These are phyloP conservation scores for Leishmania braziliensis DNA, from an alignment of 208 protist species.

Conservation along the genomic window DNA sequence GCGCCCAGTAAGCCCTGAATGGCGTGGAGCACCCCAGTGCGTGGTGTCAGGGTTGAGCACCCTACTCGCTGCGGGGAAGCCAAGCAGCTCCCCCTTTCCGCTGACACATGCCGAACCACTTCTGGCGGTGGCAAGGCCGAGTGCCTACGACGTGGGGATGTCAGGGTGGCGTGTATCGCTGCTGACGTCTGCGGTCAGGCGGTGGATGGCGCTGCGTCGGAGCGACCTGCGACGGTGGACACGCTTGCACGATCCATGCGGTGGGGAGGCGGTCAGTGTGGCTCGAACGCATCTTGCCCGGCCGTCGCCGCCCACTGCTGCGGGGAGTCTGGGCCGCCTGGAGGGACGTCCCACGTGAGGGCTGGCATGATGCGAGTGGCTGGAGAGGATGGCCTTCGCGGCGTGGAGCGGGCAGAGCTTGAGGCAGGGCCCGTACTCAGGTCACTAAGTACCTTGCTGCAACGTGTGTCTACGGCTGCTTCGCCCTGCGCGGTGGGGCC, in stretches of 20 bases:
- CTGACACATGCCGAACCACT: not conserved
- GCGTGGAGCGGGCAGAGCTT: not conserved
- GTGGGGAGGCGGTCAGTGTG: not conserved
- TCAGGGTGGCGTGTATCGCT: not conserved
- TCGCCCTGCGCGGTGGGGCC: not conserved
- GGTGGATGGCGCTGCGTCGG: not conserved
- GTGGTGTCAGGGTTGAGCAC: not conserved
- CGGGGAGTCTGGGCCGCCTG: not conserved
- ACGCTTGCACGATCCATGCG: not conserved
- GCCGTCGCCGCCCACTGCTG: not conserved
- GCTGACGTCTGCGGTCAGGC: not conserved
- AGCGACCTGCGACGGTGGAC: not conserved
- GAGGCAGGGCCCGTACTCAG: not conserved
- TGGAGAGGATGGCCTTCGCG: not conserved
- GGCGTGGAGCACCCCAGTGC: not conserved
- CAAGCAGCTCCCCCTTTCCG: not conserved
- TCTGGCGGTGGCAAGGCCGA: not conserved
- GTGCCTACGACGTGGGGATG: not conserved
- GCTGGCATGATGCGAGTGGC: not conserved
- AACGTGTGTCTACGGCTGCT: not conserved
- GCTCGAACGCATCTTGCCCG: not conserved
- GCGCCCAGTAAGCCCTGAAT: not conserved
- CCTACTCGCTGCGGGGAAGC: not conserved
- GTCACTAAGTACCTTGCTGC: not conserved
- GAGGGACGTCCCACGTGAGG: not conserved